Evolutionary conservation across 1,284 basidiomycete genomes (phyloP).

Genomic region (Gomphus bonarii): DNA sequence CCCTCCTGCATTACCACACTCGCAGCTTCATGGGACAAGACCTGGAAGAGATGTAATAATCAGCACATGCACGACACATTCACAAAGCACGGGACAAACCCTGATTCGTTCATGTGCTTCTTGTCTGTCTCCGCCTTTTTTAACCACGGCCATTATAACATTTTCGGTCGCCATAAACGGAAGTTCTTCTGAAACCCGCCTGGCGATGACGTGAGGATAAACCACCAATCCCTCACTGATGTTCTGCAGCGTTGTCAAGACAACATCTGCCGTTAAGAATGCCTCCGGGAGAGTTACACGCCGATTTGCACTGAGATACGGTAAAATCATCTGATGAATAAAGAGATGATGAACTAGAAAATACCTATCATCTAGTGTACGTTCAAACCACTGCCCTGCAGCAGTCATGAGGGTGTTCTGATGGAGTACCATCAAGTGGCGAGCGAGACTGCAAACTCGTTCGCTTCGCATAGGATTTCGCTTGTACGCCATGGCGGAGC

Average conservation of each 20-base stretch:
- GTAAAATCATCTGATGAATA: slow-evolving; percentile 7
- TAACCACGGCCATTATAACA: slow-evolving; percentile 98
- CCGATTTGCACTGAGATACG: slow-evolving; percentile 74
- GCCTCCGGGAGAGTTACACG: slow-evolving; percentile 94
- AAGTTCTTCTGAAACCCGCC: slow-evolving; percentile 88
- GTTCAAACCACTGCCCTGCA: slow-evolving; percentile 93
- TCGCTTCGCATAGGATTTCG: slow-evolving; percentile 99
- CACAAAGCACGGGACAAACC: slow-evolving; percentile 32
- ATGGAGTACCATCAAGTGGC: slow-evolving; percentile 88
- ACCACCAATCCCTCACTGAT: slow-evolving; percentile 96
- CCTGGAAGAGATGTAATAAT: slow-evolving; percentile 26
- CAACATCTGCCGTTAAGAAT: slow-evolving; percentile 95
- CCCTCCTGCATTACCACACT: slow-evolving; percentile 94
- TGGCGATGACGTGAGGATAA: slow-evolving; percentile 91
- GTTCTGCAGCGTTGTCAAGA: slow-evolving; percentile 92
- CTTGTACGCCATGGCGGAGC: slow-evolving; percentile 99
- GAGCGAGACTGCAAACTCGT: slow-evolving; percentile 88
- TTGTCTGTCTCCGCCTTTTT: slow-evolving; percentile 90
- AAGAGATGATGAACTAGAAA: slow-evolving; percentile 9
- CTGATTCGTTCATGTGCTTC: slow-evolving; percentile 95
- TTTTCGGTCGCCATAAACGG: slow-evolving; percentile 99
- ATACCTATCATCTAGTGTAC: slow-evolving; percentile 88
- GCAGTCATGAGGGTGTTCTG: slow-evolving; percentile 91
- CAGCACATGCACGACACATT: neutral
- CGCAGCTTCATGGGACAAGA: slow-evolving; percentile 92